Evolutionary conservation across 2,329 filamentous ascomycete genomes (phyloP).

Genomic region (Xylaria sp.): DNA sequence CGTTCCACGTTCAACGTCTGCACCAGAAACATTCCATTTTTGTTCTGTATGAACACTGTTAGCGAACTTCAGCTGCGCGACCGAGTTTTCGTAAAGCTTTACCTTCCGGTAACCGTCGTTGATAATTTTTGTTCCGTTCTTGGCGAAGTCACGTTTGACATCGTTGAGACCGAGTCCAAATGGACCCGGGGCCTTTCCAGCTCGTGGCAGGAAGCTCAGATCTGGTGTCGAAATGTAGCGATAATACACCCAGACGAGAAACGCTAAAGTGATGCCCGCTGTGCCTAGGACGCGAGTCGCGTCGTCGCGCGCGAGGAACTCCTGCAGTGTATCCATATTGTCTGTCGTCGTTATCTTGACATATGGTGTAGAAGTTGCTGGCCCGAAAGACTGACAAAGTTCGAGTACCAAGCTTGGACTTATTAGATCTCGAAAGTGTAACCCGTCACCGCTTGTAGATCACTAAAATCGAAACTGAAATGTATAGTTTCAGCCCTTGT

Average conservation of each 20-base stretch:
- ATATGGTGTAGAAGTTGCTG: conserved; percentile 20
- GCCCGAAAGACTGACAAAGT: conserved; percentile 12
- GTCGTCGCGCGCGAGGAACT: conserved; percentile 35
- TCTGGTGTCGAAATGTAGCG: conserved; percentile 33
- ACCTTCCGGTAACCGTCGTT: conserved; percentile 37
- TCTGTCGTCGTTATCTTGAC: conserved; percentile 29
- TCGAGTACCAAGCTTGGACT: conserved; percentile 28
- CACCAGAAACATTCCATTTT: conserved; percentile 39
- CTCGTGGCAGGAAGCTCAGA: conserved; percentile 34
- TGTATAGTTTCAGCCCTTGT: conserved; percentile 28
- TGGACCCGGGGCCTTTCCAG: conserved; percentile 34
- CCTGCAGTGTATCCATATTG: conserved; percentile 24
- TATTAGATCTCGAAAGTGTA: conserved; percentile 30
- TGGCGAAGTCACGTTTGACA: conserved; percentile 38
- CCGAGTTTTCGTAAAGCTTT: not conserved
- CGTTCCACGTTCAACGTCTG: conserved; percentile 39
- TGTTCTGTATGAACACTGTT: conserved; percentile 28
- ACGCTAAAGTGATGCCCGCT: conserved; percentile 26
- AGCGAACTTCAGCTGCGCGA: not conserved
- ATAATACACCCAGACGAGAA: conserved; percentile 32
- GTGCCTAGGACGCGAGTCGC: conserved; percentile 31
- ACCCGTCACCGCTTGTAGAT: conserved; percentile 15
- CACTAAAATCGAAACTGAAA: conserved; percentile 27
- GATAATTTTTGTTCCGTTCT: conserved; percentile 38
- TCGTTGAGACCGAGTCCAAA: conserved; percentile 35